These are phyloP conservation scores for Tetrahymena elliotti DNA, from an alignment of 73 alveolate genomes.

Conservation along the genomic window DNA sequence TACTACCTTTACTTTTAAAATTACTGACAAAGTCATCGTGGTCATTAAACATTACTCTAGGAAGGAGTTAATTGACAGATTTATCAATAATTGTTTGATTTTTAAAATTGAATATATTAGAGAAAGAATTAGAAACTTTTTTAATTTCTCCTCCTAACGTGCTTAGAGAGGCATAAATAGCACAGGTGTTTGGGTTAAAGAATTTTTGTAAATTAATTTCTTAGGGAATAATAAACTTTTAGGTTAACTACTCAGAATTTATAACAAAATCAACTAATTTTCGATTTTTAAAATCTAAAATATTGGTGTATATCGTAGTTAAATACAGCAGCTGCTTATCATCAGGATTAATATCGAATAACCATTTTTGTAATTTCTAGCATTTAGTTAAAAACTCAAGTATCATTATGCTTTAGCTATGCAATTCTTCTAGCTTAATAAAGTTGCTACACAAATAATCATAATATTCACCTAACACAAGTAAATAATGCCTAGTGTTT, in stretches of 20 bases:
- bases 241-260: neutral
- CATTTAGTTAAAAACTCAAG: neutral
- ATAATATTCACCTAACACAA: neutral
- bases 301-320: neutral
- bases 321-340: neutral
- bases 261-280: neutral
- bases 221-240: neutral
- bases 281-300: neutral
- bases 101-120: neutral
- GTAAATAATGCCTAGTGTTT: neutral
- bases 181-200: neutral
- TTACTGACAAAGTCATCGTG: neutral
- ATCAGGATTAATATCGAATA: neutral
- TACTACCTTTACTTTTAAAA: neutral
- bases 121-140: neutral
- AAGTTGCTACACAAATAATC: neutral
- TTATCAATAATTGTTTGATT: neutral
- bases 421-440: neutral
- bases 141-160: neutral
- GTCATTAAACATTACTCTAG: neutral
- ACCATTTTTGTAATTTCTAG: neutral
- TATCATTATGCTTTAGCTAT: neutral
- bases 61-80: neutral
- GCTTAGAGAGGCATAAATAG: neutral
- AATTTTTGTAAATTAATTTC: neutral